These are phyloP conservation scores for Colletotrichum somersetense DNA, from an alignment of 2,329 filamentous ascomycete species.

Conservation along the genomic window DNA sequence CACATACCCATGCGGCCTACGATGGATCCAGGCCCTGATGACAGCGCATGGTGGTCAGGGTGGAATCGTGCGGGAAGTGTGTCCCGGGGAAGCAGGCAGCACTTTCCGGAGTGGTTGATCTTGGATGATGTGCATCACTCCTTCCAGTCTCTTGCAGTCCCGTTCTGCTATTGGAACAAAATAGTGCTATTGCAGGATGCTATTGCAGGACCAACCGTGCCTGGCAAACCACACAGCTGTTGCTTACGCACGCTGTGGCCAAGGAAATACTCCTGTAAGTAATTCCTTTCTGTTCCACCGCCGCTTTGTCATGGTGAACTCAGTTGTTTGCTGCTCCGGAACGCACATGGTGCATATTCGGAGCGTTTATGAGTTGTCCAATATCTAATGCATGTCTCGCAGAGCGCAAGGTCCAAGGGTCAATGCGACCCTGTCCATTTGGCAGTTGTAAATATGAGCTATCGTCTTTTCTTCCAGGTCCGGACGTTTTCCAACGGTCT, in stretches of 20 bases:
- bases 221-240: constrained; percentile 21
- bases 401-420: constrained; percentile 40
- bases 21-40: constrained; percentile 52
- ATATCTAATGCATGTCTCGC: constrained; percentile 42
- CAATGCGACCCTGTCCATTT: constrained; percentile 37
- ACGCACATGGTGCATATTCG: constrained; percentile 38
- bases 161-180: constrained; percentile 48
- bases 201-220: constrained; percentile 37
- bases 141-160: constrained; percentile 48
- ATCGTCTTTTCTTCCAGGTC: constrained; percentile 26
- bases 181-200: constrained; percentile 39
- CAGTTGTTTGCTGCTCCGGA: constrained; percentile 26
- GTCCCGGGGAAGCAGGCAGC: constrained; percentile 55
- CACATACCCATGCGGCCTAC: constrained; percentile 39
- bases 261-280: constrained; percentile 32
- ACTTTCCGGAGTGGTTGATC: constrained; percentile 54
- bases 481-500: constrained; percentile 6
- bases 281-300: constrained; percentile 32
- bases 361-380: constrained; percentile 42
- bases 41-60: constrained; percentile 49
- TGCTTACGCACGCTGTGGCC: constrained; percentile 22
- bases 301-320: constrained; percentile 34
- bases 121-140: constrained; percentile 54
- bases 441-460: constrained; percentile 33
- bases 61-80: constrained; percentile 54